Evolutionary conservation across 352 stramenopile species (phyloP), one percentile per base, ranked within the genome.

Genomic region (Globisporangium polare): DNA sequence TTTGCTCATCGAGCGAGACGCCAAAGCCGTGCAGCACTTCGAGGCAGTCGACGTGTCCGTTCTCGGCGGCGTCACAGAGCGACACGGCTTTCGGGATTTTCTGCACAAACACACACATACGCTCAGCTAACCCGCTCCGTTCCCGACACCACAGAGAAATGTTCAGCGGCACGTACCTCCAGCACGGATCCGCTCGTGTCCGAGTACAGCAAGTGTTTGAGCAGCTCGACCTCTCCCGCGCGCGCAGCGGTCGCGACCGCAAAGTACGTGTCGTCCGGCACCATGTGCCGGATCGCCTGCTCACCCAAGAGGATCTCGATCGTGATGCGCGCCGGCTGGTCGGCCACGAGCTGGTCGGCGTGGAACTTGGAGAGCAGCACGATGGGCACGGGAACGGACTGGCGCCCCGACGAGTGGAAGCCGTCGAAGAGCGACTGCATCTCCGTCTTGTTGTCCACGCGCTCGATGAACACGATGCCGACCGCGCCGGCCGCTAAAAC

Each of bases 351-450:
- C 60, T 89, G 79, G 56, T 95, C 82, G 5, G 83, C 84, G 53
- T 95, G 86, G 53, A 81, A 81, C 62, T 88, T 89, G 26, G 82
- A 86, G 31, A 95, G 65, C 61, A 92, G 64, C 51, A 95, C 75
- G 62, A 95, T 91, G 0, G 83, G 86, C 47, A 95, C 86, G 1
- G 78, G 71, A 24, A 93, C 83, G 0, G 66, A 64, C 56, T 95
- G 86, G 17, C 86, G 71, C 12, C 86, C 86, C 1, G 86, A 95
- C 57, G 86, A 95, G 69, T 95, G 86, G 62, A 93, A 95, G 49
- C 86, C 86, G 58, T 95, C 86, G 60, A 95, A 95, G 8, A 95
- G 76, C 59, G 81, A 86, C 45, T 91, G 81, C 45, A 75, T 86
- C 55, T 73, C 74, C 8, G 73, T 70, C 13, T 77, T 78, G 45